phyloP scores from a whole-genome alignment of 2,329 filamentous ascomycete genomes.

The Aspergillus niger region DNA sequence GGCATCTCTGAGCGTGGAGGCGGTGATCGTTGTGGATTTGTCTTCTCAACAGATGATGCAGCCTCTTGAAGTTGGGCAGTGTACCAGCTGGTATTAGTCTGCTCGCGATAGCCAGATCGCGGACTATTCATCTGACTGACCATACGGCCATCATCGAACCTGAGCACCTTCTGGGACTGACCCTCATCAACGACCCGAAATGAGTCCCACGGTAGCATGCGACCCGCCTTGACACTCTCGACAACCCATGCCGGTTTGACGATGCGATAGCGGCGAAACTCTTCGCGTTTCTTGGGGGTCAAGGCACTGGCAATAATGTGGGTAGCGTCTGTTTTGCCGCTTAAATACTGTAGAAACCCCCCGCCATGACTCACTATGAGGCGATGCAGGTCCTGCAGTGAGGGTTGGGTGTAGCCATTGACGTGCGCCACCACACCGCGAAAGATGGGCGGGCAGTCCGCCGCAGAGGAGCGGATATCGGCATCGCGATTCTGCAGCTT shows the following conservation, averaged over 20 bases:
- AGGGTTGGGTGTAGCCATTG: slow-evolving; percentile 94
- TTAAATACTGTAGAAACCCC: slow-evolving; percentile 89
- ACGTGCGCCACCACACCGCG: slow-evolving; percentile 88
- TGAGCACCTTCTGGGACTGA: slow-evolving; percentile 75
- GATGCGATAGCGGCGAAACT: slow-evolving; percentile 84
- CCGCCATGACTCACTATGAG: slow-evolving; percentile 93
- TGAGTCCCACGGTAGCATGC: slow-evolving; percentile 78
- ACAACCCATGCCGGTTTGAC: slow-evolving; percentile 94
- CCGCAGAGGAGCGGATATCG: slow-evolving; percentile 69
- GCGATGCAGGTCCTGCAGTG: slow-evolving; percentile 81
- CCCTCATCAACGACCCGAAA: slow-evolving; percentile 87
- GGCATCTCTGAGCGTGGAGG: neutral
- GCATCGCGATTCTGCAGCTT: slow-evolving; percentile 95
- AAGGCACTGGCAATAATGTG: slow-evolving; percentile 91
- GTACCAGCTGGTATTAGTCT: slow-evolving; percentile 82
- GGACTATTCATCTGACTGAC: slow-evolving; percentile 66
- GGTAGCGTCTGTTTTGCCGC: slow-evolving; percentile 91
- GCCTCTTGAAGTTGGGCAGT: slow-evolving; percentile 64
- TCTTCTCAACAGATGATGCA: slow-evolving; percentile 32
- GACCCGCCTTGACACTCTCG: slow-evolving; percentile 81
- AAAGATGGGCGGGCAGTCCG: slow-evolving; percentile 80
- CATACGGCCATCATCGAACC: slow-evolving; percentile 64
- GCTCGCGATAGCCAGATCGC: slow-evolving; percentile 71
- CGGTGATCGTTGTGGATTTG: slow-evolving; percentile 22
- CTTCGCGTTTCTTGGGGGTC: slow-evolving; percentile 88